phyloP scores from a whole-genome alignment of 202 grass and related monocot species.

The Brachypodium distachyon region DNA sequence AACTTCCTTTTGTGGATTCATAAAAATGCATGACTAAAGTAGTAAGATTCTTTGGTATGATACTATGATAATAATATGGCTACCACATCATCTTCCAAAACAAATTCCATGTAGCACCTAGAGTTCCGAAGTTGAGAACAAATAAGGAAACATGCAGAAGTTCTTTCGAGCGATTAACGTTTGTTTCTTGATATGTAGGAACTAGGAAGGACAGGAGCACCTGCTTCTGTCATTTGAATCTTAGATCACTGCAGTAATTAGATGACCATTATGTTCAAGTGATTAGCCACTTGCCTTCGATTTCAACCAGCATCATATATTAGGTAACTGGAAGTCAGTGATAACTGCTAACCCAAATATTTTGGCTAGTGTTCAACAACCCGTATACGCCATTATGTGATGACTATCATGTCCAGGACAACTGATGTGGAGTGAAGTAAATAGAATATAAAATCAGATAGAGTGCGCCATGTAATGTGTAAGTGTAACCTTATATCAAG shows the following conservation, averaged over 20 bases:
- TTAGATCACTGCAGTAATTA: not conserved
- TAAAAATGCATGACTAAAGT: not conserved
- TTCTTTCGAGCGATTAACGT: not conserved
- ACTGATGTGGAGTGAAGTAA: not conserved
- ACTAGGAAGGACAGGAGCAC: too few relatives aligned
- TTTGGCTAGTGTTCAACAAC: not conserved
- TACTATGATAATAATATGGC: not conserved
- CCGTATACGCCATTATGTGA: not conserved
- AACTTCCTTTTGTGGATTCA: not conserved
- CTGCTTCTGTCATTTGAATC: too few relatives aligned
- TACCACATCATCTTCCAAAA: not conserved
- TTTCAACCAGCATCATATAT: not conserved
- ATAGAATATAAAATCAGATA: not conserved
- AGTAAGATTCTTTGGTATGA: not conserved
- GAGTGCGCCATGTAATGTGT: not conserved
- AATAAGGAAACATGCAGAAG: not conserved
- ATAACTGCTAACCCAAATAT: not conserved
- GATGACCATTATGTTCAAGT: not conserved
- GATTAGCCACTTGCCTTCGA: not conserved
- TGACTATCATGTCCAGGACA: not conserved
- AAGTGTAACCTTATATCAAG: not conserved
- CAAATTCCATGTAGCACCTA: not conserved
- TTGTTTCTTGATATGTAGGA: not conserved
- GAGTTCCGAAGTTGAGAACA: not conserved
- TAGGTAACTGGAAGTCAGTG: not conserved